Evolutionary conservation across 129 eudicot species (phyloP).

Genomic region (Helianthus tuberosus): DNA sequence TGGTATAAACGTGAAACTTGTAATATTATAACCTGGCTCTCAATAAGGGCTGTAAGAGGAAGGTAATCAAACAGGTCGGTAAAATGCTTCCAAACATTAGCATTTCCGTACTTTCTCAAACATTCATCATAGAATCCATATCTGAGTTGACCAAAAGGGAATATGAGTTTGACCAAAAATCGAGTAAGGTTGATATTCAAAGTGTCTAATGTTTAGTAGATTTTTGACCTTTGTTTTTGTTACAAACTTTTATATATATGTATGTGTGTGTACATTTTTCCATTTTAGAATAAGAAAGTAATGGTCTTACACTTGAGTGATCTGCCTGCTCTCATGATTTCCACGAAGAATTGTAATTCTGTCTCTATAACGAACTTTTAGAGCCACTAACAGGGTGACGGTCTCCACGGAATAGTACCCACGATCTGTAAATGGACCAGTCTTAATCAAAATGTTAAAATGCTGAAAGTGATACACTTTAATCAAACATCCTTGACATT

Average conservation of each 20-base stretch:
- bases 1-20: background rate
- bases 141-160: slow-evolving; percentile 43
- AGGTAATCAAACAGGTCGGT: slow-evolving; percentile 86
- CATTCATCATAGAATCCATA: slow-evolving; percentile 90
- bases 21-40: slow-evolving; percentile 68
- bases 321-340: slow-evolving; percentile 93
- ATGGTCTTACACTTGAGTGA: slow-evolving; percentile 92
- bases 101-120: slow-evolving; percentile 84
- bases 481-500: slow-evolving; percentile 1
- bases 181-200: background rate
- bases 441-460: slow-evolving; percentile 13
- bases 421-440: slow-evolving; percentile 65
- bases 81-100: slow-evolving; percentile 80
- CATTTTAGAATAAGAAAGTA: background rate
- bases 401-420: slow-evolving; percentile 97
- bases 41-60: slow-evolving; percentile 83
- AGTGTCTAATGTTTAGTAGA: background rate
- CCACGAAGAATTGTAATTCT: slow-evolving; percentile 93
- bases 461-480: background rate
- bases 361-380: slow-evolving; percentile 90
- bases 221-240: background rate
- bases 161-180: slow-evolving; percentile 4
- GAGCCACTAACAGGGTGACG: slow-evolving; percentile 81
- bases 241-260: background rate
- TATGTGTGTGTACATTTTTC: background rate